Percentiles rank a stretch among this genome's conserved stretches.
These are phyloP conservation scores for Diaporthe aspalathi DNA, from an alignment of 2,329 filamentous ascomycete species.

Conservation along the genomic window DNA sequence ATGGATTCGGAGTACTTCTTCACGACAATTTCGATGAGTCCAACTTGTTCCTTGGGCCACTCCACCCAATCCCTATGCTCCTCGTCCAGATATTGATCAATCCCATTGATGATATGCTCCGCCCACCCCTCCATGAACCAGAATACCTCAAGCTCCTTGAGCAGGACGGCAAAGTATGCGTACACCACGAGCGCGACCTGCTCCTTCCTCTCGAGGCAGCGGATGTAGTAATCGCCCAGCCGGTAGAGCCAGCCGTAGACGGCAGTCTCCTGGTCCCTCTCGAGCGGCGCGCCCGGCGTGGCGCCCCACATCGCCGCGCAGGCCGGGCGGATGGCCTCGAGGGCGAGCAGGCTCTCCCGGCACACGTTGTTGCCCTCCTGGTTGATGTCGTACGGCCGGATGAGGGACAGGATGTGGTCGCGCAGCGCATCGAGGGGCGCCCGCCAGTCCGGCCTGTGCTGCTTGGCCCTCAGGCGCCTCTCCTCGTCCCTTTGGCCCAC, in stretches of 20 bases:
- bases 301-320: not conserved
- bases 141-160: not conserved
- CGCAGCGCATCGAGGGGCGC: not conserved
- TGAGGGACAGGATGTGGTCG: not conserved
- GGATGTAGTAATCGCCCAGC: not conserved
- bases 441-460: conserved; percentile 21
- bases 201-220: not conserved
- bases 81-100: conserved; percentile 5
- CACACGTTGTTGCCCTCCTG: not conserved
- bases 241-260: conserved; percentile 10
- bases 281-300: conserved; percentile 13
- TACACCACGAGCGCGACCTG: conserved; percentile 17
- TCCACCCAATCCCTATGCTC: conserved; percentile 9
- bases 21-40: not conserved
- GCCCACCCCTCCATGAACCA: conserved; percentile 21
- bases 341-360: not conserved
- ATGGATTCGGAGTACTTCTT: conserved; percentile 15
- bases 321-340: conserved; percentile 1
- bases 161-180: not conserved
- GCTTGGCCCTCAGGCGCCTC: not conserved
- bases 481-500: not conserved
- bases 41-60: conserved; percentile 20
- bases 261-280: not conserved
- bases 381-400: not conserved
- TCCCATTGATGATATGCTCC: not conserved